phyloP scores from a whole-genome alignment of 768 basidiomycete genomes.

The Suillus plorans region DNA sequence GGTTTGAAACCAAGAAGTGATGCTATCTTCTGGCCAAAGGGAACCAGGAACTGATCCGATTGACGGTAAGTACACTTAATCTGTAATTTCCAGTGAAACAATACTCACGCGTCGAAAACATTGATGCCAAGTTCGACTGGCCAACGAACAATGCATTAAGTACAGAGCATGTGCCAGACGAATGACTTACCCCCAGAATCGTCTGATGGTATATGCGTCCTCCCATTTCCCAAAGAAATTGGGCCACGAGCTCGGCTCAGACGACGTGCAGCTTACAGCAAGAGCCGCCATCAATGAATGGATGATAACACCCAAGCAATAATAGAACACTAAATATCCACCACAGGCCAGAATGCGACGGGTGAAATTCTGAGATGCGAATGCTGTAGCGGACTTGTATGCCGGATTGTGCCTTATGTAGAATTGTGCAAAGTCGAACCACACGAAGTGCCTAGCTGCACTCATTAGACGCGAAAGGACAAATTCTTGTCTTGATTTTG shows the following conservation, averaged over 20 bases:
- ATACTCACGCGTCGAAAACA: slow-evolving; percentile 33
- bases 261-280: slow-evolving; percentile 14
- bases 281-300: slow-evolving; percentile 5
- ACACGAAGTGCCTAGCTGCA: slow-evolving; percentile 11
- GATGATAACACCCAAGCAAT: not conserved
- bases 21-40: slow-evolving; percentile 27
- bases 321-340: not conserved
- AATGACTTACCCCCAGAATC: slow-evolving; percentile 40
- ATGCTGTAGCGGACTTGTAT: slow-evolving; percentile 7
- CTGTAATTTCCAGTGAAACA: not conserved
- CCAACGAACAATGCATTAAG: not conserved
- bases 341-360: not conserved
- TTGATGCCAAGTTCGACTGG: slow-evolving; percentile 40
- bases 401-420: slow-evolving; percentile 12
- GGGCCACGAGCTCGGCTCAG: slow-evolving; percentile 41
- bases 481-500: slow-evolving; percentile 23
- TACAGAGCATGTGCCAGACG: not conserved
- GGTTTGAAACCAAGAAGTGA: slow-evolving; percentile 23
- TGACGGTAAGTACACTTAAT: not conserved
- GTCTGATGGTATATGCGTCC: slow-evolving; percentile 39
- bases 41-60: slow-evolving; percentile 24
- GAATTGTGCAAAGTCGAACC: slow-evolving; percentile 17
- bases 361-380: slow-evolving; percentile 2
- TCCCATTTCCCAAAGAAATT: slow-evolving; percentile 31
- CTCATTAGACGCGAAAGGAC: slow-evolving; percentile 17